A percentile compares a stretch with the other conserved stretches of the same genome.
These are phyloP conservation scores for Amoebophrya sp. DNA, from an alignment of 169 alveolate genomes.

Conservation along the genomic window DNA sequence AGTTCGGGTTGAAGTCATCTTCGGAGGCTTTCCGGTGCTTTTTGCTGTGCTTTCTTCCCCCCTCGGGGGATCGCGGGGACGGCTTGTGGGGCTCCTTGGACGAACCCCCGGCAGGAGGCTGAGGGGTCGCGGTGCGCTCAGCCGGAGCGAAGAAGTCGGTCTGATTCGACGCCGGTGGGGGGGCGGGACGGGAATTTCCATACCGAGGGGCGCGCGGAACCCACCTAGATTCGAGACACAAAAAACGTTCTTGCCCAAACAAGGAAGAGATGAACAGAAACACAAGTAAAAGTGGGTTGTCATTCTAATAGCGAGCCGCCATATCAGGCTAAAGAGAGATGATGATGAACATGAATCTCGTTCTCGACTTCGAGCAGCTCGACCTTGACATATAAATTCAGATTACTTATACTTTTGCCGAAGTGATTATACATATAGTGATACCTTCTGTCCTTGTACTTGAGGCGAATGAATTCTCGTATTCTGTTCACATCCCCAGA, in stretches of 20 bases:
- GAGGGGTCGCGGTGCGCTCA: not conserved
- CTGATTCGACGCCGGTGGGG: no score
- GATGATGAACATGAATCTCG: not conserved
- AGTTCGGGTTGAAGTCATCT: not conserved
- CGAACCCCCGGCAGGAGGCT: not conserved
- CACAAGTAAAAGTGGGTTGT: not conserved
- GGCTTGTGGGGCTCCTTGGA: not conserved
- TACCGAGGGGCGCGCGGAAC: no score
- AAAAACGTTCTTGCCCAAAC: no score
- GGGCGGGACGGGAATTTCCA: no score
- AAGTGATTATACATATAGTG: not conserved
- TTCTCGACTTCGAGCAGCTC: not conserved
- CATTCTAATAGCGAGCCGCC: not conserved
- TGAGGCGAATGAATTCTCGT: not conserved
- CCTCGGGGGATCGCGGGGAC: not conserved
- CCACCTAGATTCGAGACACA: no score
- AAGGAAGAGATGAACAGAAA: not conserved
- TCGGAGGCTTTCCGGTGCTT: not conserved
- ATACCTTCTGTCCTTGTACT: not conserved
- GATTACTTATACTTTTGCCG: not conserved
- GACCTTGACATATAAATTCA: not conserved
- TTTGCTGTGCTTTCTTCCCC: not conserved
- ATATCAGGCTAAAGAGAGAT: not conserved
- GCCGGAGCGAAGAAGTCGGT: not conserved
- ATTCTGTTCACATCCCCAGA: not conserved